phyloP scores from a whole-genome alignment of 805 yeast species.

The Cyberlindnera americana region DNA sequence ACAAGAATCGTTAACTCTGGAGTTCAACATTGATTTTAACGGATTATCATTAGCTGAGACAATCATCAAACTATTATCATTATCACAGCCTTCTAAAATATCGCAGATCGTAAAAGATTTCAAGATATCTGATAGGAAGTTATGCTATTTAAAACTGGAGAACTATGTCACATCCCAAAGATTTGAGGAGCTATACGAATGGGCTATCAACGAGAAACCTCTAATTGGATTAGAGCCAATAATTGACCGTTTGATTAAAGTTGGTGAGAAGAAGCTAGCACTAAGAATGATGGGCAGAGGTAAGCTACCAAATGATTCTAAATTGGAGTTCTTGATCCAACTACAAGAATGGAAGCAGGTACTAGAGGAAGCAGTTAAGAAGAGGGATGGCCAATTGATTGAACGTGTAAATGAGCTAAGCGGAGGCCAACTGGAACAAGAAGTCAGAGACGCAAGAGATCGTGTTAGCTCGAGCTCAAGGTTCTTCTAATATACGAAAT shows the following conservation, averaged over 20 bases:
- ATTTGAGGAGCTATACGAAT: conserved; percentile 53
- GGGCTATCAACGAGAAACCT: conserved; percentile 50
- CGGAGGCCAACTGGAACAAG: conserved; percentile 2
- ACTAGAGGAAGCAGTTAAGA: conserved; percentile 22
- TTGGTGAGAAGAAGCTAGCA: conserved; percentile 18
- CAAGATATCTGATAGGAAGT: conserved; percentile 53
- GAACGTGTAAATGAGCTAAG: conserved; percentile 11
- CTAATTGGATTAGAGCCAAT: conserved; percentile 73
- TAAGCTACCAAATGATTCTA: conserved; percentile 16
- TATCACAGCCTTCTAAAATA: conserved; percentile 49
- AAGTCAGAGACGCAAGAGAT: conserved; percentile 12
- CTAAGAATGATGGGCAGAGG: conserved; percentile 16
- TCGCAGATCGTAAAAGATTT: conserved; percentile 47
- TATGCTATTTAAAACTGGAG: conserved; percentile 50
- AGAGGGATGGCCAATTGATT: conserved; percentile 15
- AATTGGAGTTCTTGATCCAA: conserved; percentile 17
- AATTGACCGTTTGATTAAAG: conserved; percentile 18
- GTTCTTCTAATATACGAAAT: conserved; percentile 7
- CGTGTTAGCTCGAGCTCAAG: conserved; percentile 14
- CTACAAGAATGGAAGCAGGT: conserved; percentile 20
- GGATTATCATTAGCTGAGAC: conserved; percentile 48
- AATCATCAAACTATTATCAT: conserved; percentile 39
- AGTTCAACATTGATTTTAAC: conserved; percentile 37
- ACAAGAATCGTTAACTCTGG: conserved; percentile 44
- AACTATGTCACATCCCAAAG: conserved; percentile 42